phyloP scores from a whole-genome alignment of 176 grass and related monocot genomes.

The Eremochloa ophiuroides region DNA sequence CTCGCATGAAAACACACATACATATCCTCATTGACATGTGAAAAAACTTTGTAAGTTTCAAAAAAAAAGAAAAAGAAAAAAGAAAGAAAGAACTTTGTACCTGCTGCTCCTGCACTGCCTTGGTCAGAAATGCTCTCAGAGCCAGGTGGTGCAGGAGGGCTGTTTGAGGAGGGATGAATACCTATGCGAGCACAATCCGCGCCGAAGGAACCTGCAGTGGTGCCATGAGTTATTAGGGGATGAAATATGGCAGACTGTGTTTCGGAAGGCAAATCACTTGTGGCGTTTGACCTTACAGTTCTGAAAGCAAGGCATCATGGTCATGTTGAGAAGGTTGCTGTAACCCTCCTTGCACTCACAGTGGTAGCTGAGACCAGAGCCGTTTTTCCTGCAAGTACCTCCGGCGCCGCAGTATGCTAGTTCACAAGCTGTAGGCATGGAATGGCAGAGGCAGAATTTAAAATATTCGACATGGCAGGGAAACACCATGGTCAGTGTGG shows the following conservation, averaged over 20 bases:
- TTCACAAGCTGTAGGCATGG: constrained; percentile 46
- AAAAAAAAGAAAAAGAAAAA: no score
- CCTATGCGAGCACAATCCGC: constrained; percentile 63
- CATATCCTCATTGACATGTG: not conserved
- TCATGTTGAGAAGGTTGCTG: constrained; percentile 75
- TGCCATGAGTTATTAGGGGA: not conserved
- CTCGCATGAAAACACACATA: not conserved
- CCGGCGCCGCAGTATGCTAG: constrained; percentile 58
- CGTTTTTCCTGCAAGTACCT: constrained; percentile 61
- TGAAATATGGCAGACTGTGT: not conserved
- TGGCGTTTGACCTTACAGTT: constrained; percentile 46
- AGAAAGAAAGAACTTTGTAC: constrained; percentile 12
- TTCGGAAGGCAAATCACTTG: not conserved
- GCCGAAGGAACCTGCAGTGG: constrained; percentile 64
- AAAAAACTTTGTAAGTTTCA: no score
- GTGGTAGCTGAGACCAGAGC: constrained; percentile 45
- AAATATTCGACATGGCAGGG: not conserved
- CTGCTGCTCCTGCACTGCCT: not conserved
- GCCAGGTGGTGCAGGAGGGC: constrained; percentile 30
- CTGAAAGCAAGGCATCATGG: constrained; percentile 62
- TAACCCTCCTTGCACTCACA: constrained; percentile 65
- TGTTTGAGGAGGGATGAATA: constrained; percentile 34
- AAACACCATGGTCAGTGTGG: not conserved
- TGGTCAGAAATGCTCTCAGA: constrained; percentile 22
- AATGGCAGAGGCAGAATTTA: not conserved